Evolutionary conservation across 768 basidiomycete species (phyloP).

Genomic region (Russula dissimulans): DNA sequence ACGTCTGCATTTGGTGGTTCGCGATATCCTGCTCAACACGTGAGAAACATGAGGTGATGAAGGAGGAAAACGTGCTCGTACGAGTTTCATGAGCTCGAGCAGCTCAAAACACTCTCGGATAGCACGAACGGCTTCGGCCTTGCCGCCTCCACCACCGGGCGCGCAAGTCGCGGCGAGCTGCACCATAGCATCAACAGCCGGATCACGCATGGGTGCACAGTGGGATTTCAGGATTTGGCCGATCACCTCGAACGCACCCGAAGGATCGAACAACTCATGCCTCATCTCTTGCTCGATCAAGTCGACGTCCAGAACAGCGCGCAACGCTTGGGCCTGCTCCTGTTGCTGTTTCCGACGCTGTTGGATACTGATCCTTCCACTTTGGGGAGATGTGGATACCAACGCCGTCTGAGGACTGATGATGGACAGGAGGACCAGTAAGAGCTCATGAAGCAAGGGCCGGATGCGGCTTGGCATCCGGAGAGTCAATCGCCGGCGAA

Average conservation of each 20-base stretch:
- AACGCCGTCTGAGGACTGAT: conserved; percentile 66
- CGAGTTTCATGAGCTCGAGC: conserved; percentile 92
- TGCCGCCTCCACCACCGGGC: conserved; percentile 44
- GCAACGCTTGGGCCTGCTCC: conserved; percentile 15
- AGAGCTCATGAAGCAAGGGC: conserved; percentile 64
- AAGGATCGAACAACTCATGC: conserved; percentile 69
- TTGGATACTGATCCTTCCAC: conserved; percentile 15
- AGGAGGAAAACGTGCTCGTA: conserved; percentile 32
- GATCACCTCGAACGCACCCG: conserved; percentile 67
- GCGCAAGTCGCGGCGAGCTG: conserved; percentile 51
- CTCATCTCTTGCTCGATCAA: conserved; percentile 76
- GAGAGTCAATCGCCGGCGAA: conserved; percentile 41
- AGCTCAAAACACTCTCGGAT: conserved; percentile 82
- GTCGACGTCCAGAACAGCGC: conserved; percentile 54
- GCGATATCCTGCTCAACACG: conserved; percentile 69
- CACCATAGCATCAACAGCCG: conserved; percentile 76
- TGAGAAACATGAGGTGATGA: conserved; percentile 18
- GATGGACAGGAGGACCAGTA: conserved; percentile 42
- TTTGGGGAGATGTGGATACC: conserved; percentile 24
- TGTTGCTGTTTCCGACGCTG: conserved; percentile 18
- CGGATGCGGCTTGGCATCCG: conserved; percentile 66
- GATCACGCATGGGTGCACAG: conserved; percentile 90
- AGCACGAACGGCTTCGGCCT: conserved; percentile 59
- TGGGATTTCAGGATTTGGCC: conserved; percentile 80
- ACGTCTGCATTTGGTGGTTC: conserved; percentile 87